A percentile compares a stretch with the other conserved stretches of the same genome.
These are phyloP conservation scores for Melanogaster broomeanus DNA, from an alignment of 768 basidiomycete species.

Conservation along the genomic window DNA sequence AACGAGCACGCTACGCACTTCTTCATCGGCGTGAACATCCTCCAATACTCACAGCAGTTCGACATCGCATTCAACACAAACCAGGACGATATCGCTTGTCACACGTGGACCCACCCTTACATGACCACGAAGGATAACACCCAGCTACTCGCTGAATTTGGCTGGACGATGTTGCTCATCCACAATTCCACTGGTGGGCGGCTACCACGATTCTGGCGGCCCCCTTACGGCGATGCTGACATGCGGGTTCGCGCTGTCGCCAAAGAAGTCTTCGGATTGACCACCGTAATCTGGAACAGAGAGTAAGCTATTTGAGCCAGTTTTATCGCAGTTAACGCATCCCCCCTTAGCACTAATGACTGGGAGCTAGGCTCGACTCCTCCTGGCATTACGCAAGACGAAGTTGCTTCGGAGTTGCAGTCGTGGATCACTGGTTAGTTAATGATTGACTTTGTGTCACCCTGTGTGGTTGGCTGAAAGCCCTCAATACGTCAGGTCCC, in stretches of 20 bases:
- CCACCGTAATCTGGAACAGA: slow-evolving; percentile 88
- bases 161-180: slow-evolving; percentile 80
- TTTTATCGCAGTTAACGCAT: background rate
- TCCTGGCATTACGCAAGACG: slow-evolving; percentile 44
- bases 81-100: slow-evolving; percentile 42
- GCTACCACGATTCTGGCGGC: slow-evolving; percentile 78
- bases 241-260: slow-evolving; percentile 85
- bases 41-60: slow-evolving; percentile 58
- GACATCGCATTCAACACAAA: slow-evolving; percentile 44
- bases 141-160: slow-evolving; percentile 69
- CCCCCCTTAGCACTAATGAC: slow-evolving; percentile 61
- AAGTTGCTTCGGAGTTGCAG: slow-evolving; percentile 50
- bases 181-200: slow-evolving; percentile 80
- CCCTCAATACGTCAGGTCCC: slow-evolving; percentile 41
- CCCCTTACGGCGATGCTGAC: slow-evolving; percentile 85
- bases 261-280: slow-evolving; percentile 80
- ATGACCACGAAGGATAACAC: slow-evolving; percentile 78
- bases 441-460: background rate
- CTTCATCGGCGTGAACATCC: slow-evolving; percentile 82
- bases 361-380: slow-evolving; percentile 58
- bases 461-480: background rate
- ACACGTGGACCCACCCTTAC: slow-evolving; percentile 71
- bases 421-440: slow-evolving; percentile 56
- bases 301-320: slow-evolving; percentile 54
- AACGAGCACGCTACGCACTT: slow-evolving; percentile 82